Evolutionary conservation across 2,329 filamentous ascomycete genomes (phyloP).

Genomic region (Knufia petricola): DNA sequence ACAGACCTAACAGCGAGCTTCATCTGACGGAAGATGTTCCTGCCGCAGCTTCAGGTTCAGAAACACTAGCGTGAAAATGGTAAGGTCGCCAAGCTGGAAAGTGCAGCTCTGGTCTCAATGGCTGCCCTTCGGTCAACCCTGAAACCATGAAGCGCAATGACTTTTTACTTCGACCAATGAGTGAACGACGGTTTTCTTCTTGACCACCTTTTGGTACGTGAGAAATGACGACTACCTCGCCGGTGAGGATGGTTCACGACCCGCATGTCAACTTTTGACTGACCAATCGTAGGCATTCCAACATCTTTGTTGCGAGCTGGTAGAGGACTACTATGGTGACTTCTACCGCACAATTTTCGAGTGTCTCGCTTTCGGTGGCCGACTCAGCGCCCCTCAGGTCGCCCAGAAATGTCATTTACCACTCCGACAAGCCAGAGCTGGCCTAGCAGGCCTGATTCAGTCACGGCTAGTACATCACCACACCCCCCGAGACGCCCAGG

Average conservation of each 20-base stretch:
- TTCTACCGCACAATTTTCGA: conserved; percentile 83
- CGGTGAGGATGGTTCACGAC: background rate
- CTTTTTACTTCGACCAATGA: conserved; percentile 2
- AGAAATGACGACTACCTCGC: conserved; percentile 5
- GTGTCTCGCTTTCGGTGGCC: conserved; percentile 66
- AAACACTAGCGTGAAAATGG: background rate
- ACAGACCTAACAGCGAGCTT: background rate
- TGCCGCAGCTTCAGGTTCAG: background rate
- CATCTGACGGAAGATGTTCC: conserved; percentile 1
- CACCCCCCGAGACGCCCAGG: conserved; percentile 53
- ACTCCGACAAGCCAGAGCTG: conserved; percentile 67
- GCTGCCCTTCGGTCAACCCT: background rate
- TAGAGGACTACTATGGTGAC: conserved; percentile 84
- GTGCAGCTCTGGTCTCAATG: background rate
- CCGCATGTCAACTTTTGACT: background rate
- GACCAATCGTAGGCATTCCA: conserved; percentile 1
- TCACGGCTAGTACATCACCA: conserved; percentile 75
- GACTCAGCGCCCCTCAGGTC: conserved; percentile 61
- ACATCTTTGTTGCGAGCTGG: conserved; percentile 69
- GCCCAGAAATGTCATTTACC: conserved; percentile 62
- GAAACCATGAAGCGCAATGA: background rate
- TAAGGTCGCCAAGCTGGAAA: conserved; percentile 1
- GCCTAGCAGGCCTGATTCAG: conserved; percentile 74
- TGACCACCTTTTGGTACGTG: background rate
- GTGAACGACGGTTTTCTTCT: background rate